These are phyloP conservation scores for Maudiozyma pseudohumilis DNA, from an alignment of 805 yeast species.

Conservation along the genomic window DNA sequence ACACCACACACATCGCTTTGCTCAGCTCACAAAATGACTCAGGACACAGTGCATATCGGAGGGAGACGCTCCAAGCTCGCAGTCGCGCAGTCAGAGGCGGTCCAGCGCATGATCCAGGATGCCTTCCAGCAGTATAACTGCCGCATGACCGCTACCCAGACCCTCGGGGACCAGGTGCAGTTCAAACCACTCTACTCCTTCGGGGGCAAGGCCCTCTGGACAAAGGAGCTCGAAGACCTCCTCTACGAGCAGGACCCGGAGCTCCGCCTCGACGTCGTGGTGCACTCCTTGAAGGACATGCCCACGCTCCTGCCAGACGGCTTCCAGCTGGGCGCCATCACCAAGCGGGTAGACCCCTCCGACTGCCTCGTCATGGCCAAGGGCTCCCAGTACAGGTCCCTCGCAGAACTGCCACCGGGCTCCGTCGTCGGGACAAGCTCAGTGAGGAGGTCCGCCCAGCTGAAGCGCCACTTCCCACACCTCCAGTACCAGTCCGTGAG, in stretches of 20 bases:
- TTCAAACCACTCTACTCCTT: constrained; percentile 81
- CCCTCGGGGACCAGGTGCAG: constrained; percentile 85
- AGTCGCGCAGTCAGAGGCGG: constrained; percentile 71
- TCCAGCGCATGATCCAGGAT: constrained; percentile 48
- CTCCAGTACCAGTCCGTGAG: constrained; percentile 75
- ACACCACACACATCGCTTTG: background rate
- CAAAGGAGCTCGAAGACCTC: constrained; percentile 81
- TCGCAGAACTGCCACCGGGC: constrained; percentile 74
- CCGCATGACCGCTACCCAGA: constrained; percentile 68
- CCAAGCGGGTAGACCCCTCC: constrained; percentile 83
- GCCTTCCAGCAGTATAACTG: constrained; percentile 59
- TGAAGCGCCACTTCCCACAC: constrained; percentile 66
- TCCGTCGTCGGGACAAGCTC: constrained; percentile 91
- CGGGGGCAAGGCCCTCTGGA: constrained; percentile 96
- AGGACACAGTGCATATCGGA: constrained; percentile 44
- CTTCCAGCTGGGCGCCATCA: constrained; percentile 79
- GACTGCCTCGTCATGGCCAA: constrained; percentile 78
- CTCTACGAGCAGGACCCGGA: constrained; percentile 52
- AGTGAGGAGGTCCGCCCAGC: constrained; percentile 86
- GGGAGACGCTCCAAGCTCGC: constrained; percentile 87
- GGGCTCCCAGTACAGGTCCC: constrained; percentile 50
- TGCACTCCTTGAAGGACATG: constrained; percentile 86
- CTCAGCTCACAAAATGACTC: constrained; percentile 6
- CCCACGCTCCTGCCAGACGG: constrained; percentile 88
- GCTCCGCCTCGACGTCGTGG: constrained; percentile 75